Percentiles rank a stretch among this genome's conserved stretches.
Conservation (phyloP, 257 asterid species). For the Eustoma russellianum region DNA sequence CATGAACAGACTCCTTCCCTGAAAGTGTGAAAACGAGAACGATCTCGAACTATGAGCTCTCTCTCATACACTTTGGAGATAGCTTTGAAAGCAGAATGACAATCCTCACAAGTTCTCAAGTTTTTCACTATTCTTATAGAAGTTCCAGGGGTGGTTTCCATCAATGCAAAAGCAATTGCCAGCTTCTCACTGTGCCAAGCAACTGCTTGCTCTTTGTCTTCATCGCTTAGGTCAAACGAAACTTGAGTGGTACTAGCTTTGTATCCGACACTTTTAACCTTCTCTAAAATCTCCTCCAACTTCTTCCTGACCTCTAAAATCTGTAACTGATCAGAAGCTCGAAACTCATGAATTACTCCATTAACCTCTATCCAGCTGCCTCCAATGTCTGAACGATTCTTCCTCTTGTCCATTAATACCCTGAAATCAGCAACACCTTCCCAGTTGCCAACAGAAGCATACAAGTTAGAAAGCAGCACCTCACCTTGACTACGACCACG, state of each 20-base stretch:
- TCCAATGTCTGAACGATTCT: constrained; percentile 37
- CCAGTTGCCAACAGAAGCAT: constrained; percentile 78
- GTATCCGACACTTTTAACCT: constrained; percentile 38
- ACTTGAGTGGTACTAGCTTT: constrained; percentile 36
- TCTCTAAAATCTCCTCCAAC: constrained; percentile 33
- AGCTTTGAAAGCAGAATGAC: constrained; percentile 50
- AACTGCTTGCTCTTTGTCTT: constrained; percentile 56
- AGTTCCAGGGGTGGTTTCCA: constrained; percentile 27
- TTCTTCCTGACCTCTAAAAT: constrained; percentile 38
- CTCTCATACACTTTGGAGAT: constrained; percentile 43
- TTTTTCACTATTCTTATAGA: constrained; percentile 40
- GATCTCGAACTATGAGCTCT: constrained; percentile 50
- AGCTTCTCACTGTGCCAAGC: constrained; percentile 68
- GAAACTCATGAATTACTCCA: constrained; percentile 51
- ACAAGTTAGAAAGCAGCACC: constrained; percentile 62
- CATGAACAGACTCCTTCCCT: constrained; percentile 47
- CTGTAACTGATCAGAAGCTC: constrained; percentile 48
- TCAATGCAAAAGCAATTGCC: constrained; percentile 49
- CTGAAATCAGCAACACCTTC: constrained; percentile 42
- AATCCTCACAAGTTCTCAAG: constrained; percentile 55
- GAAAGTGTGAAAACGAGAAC: constrained; percentile 46
- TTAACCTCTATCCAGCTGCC: constrained; percentile 65
- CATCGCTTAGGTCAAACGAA: constrained; percentile 49
- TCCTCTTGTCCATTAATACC: constrained; percentile 29
- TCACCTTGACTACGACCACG: no score